Conservation (phyloP, 1,284 basidiomycete species). For the Pseudozyma sp. region DNA sequence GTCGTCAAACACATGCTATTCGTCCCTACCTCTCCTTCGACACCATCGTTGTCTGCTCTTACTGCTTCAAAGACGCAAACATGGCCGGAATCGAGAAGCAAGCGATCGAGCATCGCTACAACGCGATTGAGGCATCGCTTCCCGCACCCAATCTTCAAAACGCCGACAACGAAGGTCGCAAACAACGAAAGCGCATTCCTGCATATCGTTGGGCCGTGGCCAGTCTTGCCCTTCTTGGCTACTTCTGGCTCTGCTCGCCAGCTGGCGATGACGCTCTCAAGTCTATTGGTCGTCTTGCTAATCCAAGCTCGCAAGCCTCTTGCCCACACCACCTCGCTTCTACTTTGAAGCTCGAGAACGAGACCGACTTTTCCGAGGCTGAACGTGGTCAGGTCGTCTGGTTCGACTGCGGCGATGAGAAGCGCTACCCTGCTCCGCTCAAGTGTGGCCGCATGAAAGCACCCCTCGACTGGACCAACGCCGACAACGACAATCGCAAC, state of each 20-base stretch:
- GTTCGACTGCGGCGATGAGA: conserved; percentile 43
- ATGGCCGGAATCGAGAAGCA: conserved; percentile 33
- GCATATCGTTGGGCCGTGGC: conserved; percentile 24
- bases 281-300: conserved; percentile 15
- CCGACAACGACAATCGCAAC: conserved; percentile 39
- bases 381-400: conserved; percentile 43
- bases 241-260: conserved; percentile 29
- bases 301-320: conserved; percentile 7
- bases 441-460: conserved; percentile 55
- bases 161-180: conserved; percentile 4
- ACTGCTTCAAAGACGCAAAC: neutral
- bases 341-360: conserved; percentile 29
- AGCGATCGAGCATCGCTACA: conserved; percentile 28
- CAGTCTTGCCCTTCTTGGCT: conserved; percentile 9
- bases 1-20: neutral
- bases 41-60: neutral
- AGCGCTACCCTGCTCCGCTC: conserved; percentile 39
- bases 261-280: conserved; percentile 12
- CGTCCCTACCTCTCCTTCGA: neutral
- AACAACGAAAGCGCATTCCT: conserved; percentile 26
- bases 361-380: conserved; percentile 46
- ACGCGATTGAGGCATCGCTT: conserved; percentile 26
- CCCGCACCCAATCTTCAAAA: conserved; percentile 21
- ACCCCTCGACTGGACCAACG: conserved; percentile 54
- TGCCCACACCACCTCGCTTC: conserved; percentile 12